Conservation (phyloP, 2,329 filamentous ascomycete species). For the Paracorniculantispora psalliotae region DNA sequence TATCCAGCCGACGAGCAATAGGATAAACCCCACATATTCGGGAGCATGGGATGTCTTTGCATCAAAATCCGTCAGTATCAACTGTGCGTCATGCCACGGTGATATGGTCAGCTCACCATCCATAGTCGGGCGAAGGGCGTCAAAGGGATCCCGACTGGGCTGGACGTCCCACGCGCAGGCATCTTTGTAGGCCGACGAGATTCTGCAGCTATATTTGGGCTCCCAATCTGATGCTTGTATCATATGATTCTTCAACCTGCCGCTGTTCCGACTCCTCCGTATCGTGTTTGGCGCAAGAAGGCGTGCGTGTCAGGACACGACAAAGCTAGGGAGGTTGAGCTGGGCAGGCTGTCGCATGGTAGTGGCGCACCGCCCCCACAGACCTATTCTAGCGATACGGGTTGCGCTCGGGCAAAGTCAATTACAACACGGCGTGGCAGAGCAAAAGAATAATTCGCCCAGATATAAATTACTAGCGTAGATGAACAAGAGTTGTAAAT, state of each 20-base stretch:
- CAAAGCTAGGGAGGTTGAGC: background rate
- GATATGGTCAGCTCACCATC: conserved; percentile 34
- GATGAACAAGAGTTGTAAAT: background rate
- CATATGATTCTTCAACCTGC: background rate
- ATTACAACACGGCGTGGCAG: too few species aligned
- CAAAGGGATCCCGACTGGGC: conserved; percentile 19
- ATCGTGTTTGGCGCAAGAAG: background rate
- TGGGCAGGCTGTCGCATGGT: background rate
- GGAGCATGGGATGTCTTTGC: conserved; percentile 72
- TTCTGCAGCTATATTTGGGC: background rate
- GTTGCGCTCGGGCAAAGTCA: background rate
- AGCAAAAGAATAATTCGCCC: too few species aligned
- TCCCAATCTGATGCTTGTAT: background rate
- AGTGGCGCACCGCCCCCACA: conserved; percentile 5
- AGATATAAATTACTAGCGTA: too few species aligned
- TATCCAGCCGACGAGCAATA: conserved; percentile 65
- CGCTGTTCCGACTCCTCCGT: background rate
- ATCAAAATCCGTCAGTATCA: background rate
- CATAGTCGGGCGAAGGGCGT: conserved; percentile 39
- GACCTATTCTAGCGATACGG: background rate
- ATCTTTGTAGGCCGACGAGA: conserved; percentile 15
- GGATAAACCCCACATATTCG: conserved; percentile 75
- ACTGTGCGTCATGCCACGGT: background rate
- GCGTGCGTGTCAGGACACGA: conserved; percentile 1
- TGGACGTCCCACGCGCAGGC: conserved; percentile 21